Conservation (phyloP, 441 rosid species). For the Pelargonium hybrid region DNA sequence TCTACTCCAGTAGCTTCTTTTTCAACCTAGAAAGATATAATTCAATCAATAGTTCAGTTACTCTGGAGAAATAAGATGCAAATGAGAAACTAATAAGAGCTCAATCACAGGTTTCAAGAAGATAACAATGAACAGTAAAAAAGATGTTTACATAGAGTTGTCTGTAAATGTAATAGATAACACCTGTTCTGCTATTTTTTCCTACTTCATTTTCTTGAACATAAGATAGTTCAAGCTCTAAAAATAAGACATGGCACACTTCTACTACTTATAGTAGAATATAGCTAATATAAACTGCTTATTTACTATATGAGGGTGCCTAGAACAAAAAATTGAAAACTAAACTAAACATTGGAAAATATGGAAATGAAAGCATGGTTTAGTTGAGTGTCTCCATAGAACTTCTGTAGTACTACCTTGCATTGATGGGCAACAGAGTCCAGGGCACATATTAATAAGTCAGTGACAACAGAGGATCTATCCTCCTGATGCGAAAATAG, state of each 20-base stretch:
- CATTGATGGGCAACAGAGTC: slow-evolving; percentile 38
- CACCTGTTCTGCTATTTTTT: neutral
- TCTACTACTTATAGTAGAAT: neutral
- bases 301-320: neutral
- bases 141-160: neutral
- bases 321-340: neutral
- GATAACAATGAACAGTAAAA: neutral
- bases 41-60: slow-evolving; percentile 7
- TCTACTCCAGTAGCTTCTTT: slow-evolving; percentile 29
- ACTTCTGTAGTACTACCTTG: slow-evolving; percentile 39
- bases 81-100: neutral
- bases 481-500: slow-evolving; percentile 35
- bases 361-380: neutral
- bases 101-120: neutral
- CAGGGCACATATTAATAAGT: slow-evolving; percentile 33
- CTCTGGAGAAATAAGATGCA: neutral
- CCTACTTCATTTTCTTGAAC: neutral
- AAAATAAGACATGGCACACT: neutral
- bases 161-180: neutral
- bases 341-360: neutral
- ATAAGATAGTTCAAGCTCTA: neutral
- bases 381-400: neutral
- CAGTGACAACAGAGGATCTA: slow-evolving; percentile 25
- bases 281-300: neutral
- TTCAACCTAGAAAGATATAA: slow-evolving; percentile 39